These are phyloP conservation scores for Annulohypoxylon maeteangense DNA, from an alignment of 495 filamentous ascomycete genomes.

Conservation along the genomic window DNA sequence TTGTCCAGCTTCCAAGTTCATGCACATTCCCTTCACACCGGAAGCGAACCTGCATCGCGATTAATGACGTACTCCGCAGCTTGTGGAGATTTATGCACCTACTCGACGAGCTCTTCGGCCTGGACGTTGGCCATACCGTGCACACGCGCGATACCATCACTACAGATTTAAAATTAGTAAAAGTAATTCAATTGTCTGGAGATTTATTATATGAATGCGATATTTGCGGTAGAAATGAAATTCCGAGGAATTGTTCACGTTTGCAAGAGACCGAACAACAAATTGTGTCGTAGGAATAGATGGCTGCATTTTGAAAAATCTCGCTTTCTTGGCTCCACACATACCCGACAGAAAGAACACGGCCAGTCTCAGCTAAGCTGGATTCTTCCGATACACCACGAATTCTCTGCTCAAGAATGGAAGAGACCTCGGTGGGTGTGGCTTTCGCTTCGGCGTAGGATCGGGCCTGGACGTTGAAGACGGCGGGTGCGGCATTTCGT, in stretches of 20 bases:
- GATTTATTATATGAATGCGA: neutral
- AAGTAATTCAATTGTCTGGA: constrained; percentile 27
- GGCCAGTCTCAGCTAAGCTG: constrained; percentile 95
- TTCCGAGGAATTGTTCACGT: neutral
- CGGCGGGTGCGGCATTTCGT: constrained; percentile 85
- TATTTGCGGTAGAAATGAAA: neutral
- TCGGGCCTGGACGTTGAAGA: constrained; percentile 82
- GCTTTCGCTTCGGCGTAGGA: constrained; percentile 97
- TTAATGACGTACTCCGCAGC: constrained; percentile 45
- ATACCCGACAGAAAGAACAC: constrained; percentile 99
- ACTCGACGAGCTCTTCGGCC: constrained; percentile 99
- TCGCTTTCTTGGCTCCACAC: constrained; percentile 64
- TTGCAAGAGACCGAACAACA: neutral
- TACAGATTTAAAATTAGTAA: constrained; percentile 60
- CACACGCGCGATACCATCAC: constrained; percentile 99
- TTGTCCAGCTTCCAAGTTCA: constrained; percentile 99
- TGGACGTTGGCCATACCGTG: constrained; percentile 99
- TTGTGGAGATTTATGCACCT: constrained; percentile 60
- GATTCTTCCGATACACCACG: constrained; percentile 97
- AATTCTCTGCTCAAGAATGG: constrained; percentile 98
- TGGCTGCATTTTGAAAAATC: constrained; percentile 43
- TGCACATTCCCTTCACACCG: constrained; percentile 99
- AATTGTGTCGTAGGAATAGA: constrained; percentile 5
- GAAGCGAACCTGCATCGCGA: constrained; percentile 84
- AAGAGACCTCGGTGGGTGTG: constrained; percentile 96